Conservation (phyloP, 192 early-diverging fungal species). For the Mortierella claussenii region DNA sequence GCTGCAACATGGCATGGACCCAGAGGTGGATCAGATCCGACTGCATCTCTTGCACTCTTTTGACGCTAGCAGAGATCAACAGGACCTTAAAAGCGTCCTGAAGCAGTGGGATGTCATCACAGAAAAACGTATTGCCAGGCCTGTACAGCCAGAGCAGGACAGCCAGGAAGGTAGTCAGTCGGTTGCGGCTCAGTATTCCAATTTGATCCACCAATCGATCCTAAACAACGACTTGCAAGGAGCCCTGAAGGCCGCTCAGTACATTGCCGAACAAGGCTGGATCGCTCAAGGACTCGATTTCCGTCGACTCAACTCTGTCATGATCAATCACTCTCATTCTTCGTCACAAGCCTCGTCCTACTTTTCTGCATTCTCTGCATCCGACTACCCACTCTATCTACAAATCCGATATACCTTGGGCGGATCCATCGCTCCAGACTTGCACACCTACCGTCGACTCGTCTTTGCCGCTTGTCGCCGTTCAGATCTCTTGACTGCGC, state of each 20-base stretch:
- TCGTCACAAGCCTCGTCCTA: neutral
- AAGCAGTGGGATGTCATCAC: constrained; percentile 25
- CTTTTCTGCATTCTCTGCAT: neutral
- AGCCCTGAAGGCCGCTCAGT: constrained; percentile 13
- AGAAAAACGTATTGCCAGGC: neutral
- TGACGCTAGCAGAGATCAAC: neutral
- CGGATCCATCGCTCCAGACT: constrained; percentile 10
- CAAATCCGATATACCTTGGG: constrained; percentile 30
- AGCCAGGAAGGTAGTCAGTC: neutral
- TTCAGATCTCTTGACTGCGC: constrained; percentile 29
- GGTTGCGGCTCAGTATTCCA: constrained; percentile 6
- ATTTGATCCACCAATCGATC: constrained; percentile 4
- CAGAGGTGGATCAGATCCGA: constrained; percentile 15
- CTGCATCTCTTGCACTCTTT: constrained; percentile 1
- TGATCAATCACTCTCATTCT: constrained; percentile 23
- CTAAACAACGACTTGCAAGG: constrained; percentile 9
- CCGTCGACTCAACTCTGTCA: constrained; percentile 18
- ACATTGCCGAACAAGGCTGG: constrained; percentile 22
- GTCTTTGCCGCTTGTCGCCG: constrained; percentile 48
- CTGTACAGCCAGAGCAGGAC: neutral
- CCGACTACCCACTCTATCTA: constrained; percentile 19
- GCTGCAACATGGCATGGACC: constrained; percentile 6
- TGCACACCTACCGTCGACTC: constrained; percentile 44
- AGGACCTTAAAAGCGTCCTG: neutral
- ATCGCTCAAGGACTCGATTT: constrained; percentile 13